Evolutionary conservation across 192 early-diverging fungal species (phyloP).

Genomic region (Geosiphon pyriformis): DNA sequence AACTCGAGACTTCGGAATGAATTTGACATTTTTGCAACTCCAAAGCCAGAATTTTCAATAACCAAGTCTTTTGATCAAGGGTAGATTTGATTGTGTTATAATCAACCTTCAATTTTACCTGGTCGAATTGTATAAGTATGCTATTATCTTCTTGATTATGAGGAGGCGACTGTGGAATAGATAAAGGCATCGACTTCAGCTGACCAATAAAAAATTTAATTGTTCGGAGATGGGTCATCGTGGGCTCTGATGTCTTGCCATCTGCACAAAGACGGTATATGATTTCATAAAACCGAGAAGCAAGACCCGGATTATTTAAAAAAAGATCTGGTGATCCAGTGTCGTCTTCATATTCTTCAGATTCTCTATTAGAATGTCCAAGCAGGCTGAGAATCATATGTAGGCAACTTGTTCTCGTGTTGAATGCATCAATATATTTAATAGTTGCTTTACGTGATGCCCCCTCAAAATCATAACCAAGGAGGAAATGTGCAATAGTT

Average conservation of each 20-base stretch:
- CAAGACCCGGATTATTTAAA: slow-evolving; percentile 68
- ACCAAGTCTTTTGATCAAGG: slow-evolving; percentile 85
- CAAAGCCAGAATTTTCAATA: slow-evolving; percentile 78
- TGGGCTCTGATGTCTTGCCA: slow-evolving; percentile 57
- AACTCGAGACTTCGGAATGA: slow-evolving; percentile 35
- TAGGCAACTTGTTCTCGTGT: slow-evolving; percentile 46
- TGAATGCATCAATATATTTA: slow-evolving; percentile 29
- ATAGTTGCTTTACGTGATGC: slow-evolving; percentile 23
- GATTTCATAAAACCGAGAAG: slow-evolving; percentile 85
- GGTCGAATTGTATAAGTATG: slow-evolving; percentile 21
- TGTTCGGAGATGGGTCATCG: slow-evolving; percentile 75
- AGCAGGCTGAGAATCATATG: slow-evolving; percentile 61
- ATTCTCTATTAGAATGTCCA: slow-evolving; percentile 39
- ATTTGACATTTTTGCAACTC: slow-evolving; percentile 64
- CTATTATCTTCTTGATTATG: slow-evolving; percentile 28
- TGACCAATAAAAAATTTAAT: slow-evolving; percentile 73
- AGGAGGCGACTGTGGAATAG: slow-evolving; percentile 22
- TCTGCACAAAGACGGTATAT: slow-evolving; percentile 77
- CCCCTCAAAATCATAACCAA: slow-evolving; percentile 68
- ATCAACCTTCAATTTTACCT: slow-evolving; percentile 25
- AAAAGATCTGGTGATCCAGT: slow-evolving; percentile 45
- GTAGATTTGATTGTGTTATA: slow-evolving; percentile 42
- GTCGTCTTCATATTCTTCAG: slow-evolving; percentile 30
- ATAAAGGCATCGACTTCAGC: slow-evolving; percentile 41
- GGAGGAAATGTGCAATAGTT: slow-evolving; percentile 82